Base-by-base conservation (phyloP, 2,329 filamentous ascomycete genomes). In the Coniella lustricola region DNA sequence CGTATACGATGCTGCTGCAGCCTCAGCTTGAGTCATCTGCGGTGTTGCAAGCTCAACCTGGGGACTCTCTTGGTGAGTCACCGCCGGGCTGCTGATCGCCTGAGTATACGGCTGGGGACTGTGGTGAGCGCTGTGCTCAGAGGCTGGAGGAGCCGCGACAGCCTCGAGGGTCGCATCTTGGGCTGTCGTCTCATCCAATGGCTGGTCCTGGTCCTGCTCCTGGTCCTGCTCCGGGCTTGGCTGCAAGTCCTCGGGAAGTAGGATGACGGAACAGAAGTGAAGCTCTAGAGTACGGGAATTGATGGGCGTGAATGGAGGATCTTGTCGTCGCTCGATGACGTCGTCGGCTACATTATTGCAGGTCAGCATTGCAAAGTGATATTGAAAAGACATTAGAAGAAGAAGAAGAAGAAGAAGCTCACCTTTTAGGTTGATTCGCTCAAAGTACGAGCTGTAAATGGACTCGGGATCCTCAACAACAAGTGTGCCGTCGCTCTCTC, bases 351-450 rank as follows among this genome's bases (percentile, higher is more conserved):
- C 2, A 14, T 12, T 17, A 2, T 29, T 29, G 25, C 10, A 17
- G 14, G 44, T 59, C 42, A 60, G 56, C 21, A 47, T 20, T 14
- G 18, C 21, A 3, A 39, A 29, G 10, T 17, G 2, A 8, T n/a
- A 16, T 2, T 2, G 21, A 7, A 14, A 29, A 17, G 8, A 5
- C 16, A n/a, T 10, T 13, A 18, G n/a, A n/a, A n/a, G n/a, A n/a
- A n/a, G n/a, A n/a, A n/a, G n/a, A n/a, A n/a, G 9, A 34, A 14
- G 32, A 2, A 13, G 3, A 4, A 1, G 69, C 77, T 67, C 65
- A 82, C 80, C 77, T 48, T 75, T 77, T 1, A 84, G 64, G 50
- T 76, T 71, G 31, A 84, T 64, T 25, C 67, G 67, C 43, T 77
- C 67, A 56, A 82, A 84, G 54, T 79, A 84, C 20, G 67, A 64